phyloP scores from a whole-genome alignment of 352 stramenopile genomes.

The Elongisporangium prolatum region DNA sequence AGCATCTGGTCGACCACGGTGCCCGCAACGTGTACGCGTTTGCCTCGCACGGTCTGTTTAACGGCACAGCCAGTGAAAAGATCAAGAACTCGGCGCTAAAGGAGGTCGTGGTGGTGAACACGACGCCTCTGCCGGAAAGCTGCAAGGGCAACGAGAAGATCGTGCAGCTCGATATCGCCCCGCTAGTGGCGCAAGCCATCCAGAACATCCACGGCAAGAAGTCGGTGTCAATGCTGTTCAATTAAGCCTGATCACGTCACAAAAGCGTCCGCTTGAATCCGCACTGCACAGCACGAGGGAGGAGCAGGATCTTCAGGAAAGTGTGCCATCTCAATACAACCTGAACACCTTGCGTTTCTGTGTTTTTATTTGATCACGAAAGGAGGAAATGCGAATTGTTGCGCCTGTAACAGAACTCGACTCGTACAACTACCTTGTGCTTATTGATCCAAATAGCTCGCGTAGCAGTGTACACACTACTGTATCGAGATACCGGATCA shows the following conservation, averaged over 20 bases:
- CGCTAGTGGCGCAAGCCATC: conserved; percentile 98
- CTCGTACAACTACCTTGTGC: too few relatives aligned
- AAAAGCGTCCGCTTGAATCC: neutral
- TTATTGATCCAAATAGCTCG: too few relatives aligned
- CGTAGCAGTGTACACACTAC: too few relatives aligned
- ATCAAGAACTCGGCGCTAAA: conserved; percentile 91
- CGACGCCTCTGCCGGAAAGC: conserved; percentile 76
- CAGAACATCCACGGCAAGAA: conserved; percentile 99
- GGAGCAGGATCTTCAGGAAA: neutral
- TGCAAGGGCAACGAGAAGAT: conserved; percentile 97
- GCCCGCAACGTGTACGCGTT: conserved; percentile 99
- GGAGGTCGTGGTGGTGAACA: conserved; percentile 90
- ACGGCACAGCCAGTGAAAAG: conserved; percentile 84
- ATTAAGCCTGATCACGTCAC: conserved; percentile 56
- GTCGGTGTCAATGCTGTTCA: conserved; percentile 99
- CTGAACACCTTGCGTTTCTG: neutral
- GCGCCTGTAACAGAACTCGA: too few relatives aligned
- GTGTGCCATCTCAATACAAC: neutral
- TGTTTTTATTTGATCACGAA: neutral
- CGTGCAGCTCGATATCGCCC: conserved; percentile 96
- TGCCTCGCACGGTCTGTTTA: conserved; percentile 98
- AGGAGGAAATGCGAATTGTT: neutral
- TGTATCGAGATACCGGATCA: too few relatives aligned
- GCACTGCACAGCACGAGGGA: neutral
- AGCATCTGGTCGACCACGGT: conserved; percentile 95